phyloP scores from a whole-genome alignment of 306 rosid genomes.

The Spatholobus suberectus region DNA sequence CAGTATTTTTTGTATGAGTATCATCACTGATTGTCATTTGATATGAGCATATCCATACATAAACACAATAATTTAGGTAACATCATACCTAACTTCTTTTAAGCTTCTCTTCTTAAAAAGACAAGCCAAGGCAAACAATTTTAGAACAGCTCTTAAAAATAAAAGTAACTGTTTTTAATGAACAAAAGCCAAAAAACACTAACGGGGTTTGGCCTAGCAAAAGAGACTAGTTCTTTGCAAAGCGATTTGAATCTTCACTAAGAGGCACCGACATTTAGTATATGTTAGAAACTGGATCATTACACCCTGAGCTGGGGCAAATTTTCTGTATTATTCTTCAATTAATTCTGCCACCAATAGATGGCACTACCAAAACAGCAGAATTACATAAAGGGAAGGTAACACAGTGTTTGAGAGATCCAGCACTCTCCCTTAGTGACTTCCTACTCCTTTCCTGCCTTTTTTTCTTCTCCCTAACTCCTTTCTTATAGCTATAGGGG shows the following conservation, averaged over 20 bases:
- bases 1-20: conserved; percentile 30
- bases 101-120: neutral
- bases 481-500: neutral
- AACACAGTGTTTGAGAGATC: neutral
- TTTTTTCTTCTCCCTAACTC: neutral
- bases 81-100: neutral
- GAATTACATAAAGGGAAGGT: neutral
- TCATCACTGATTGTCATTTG: conserved; percentile 1
- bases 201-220: neutral
- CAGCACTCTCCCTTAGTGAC: too few relatives aligned
- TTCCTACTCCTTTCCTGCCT: neutral
- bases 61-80: neutral
- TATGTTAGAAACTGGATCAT: neutral
- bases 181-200: neutral
- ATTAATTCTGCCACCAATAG: neutral
- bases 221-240: neutral
- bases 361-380: neutral
- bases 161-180: neutral
- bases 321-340: neutral
- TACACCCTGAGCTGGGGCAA: neutral
- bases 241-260: neutral
- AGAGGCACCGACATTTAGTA: neutral
- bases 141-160: neutral
- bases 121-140: neutral
- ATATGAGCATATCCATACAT: conserved; percentile 9